A percentile compares a stretch with the other conserved stretches of the same genome.
phyloP scores from a whole-genome alignment of 495 filamentous ascomycete genomes.

The Venustampulla echinocandica region DNA sequence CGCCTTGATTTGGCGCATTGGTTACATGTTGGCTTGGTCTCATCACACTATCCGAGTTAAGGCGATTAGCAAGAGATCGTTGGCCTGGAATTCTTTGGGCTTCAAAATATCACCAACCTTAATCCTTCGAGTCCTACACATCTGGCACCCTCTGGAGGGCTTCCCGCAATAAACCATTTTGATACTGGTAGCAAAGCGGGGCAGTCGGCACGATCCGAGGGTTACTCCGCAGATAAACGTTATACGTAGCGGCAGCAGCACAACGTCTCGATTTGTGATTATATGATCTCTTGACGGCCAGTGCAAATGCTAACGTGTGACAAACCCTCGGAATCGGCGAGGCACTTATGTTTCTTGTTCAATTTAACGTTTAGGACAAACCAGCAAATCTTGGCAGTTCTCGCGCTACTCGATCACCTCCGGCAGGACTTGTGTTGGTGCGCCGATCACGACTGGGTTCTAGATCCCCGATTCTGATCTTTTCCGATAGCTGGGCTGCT shows the following conservation, averaged over 20 bases:
- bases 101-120: slow-evolving; percentile 44
- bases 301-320: background rate
- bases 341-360: no score
- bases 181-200: background rate
- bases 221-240: background rate
- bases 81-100: background rate
- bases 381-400: background rate
- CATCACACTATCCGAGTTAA: slow-evolving; percentile 51
- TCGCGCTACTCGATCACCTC: background rate
- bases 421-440: background rate
- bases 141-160: slow-evolving; percentile 64
- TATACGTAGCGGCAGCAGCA: background rate
- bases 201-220: background rate
- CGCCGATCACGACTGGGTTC: background rate
- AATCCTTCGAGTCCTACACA: slow-evolving; percentile 61
- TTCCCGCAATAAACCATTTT: slow-evolving; percentile 68
- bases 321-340: no score
- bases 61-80: slow-evolving; percentile 1
- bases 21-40: slow-evolving; percentile 56
- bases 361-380: background rate
- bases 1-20: slow-evolving; percentile 60
- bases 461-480: background rate
- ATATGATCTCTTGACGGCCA: no score
- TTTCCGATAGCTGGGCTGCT: background rate
- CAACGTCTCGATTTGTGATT: background rate